Base-by-base conservation (phyloP, 352 stramenopile genomes). In the Pythium myriotylum region DNA sequence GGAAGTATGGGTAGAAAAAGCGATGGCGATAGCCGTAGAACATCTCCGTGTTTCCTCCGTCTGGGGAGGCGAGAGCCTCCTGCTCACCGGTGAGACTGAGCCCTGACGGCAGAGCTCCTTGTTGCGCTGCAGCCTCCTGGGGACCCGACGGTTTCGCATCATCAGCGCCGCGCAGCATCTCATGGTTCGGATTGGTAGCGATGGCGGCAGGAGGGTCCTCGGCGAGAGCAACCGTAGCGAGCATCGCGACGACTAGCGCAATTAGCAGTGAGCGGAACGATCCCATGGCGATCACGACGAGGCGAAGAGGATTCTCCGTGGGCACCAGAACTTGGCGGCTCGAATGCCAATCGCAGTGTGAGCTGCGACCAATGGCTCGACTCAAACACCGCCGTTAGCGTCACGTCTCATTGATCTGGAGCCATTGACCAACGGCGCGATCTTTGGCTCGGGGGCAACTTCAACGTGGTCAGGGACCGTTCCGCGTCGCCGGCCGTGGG, bases 1-100 rank as follows among this genome's bases (percentile, higher is more conserved):
- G 58, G 45, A 27, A 60, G 43, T 58, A 59, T 20, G 72, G 62
- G 59, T 72, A 76, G 32, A 46, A 62, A 54, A 77, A 82, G 60
- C 73, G 69, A 37, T 52, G 17, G 39, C 61, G 59, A 33, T 65
- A 74, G 12, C 62, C 61, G 47, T 61, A 70, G 41, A 46, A 68
- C 16, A 50, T 26, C 47, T 68, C 61, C 19, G 59, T 57, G 5
- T 33, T 24, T 26, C 35, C 27, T 20, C 53, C 60, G 16, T 67
- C 23, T 9, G 61, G 61, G 14, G 32, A 19, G 12, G n/a, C 43
- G 7, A 68, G 47, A 7, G 29, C 45, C 14, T 68, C 61, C 12
- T 53, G 53, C 29, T 68, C 61, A 10, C 47, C 61, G 19, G 54
- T 63, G 46, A 68, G 61, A 29, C 45, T 59, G 17, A 62, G 22